A percentile compares a stretch with the other conserved stretches of the same genome.
These are phyloP conservation scores for Aspergillus japonicus DNA, from an alignment of 2,329 filamentous ascomycete genomes.

Conservation along the genomic window DNA sequence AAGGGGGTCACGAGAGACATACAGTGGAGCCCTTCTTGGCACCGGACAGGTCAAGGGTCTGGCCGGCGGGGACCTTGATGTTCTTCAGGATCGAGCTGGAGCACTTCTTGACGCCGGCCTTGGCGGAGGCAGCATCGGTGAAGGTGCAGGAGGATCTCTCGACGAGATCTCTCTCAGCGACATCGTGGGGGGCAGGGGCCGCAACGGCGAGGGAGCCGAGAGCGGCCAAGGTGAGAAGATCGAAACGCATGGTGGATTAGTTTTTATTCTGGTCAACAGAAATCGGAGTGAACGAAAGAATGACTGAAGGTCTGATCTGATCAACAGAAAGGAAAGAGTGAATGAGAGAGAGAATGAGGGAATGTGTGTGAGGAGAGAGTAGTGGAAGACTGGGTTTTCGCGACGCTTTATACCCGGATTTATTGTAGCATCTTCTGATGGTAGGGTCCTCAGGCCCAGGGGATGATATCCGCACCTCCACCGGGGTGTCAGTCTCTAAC, in stretches of 20 bases:
- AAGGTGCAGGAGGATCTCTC: conserved; percentile 54
- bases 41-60: conserved; percentile 58
- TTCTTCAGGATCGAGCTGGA: conserved; percentile 54
- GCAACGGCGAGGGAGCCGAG: conserved; percentile 23
- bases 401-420: neutral
- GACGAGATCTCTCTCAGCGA: conserved; percentile 21
- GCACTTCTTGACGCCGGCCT: conserved; percentile 52
- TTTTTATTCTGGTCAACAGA: conserved; percentile 16
- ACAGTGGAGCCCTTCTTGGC: conserved; percentile 34
- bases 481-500: neutral
- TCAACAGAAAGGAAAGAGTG: conserved; percentile 23
- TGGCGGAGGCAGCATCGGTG: conserved; percentile 50
- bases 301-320: conserved; percentile 11
- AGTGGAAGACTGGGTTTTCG: neutral
- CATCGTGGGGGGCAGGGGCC: conserved; percentile 23
- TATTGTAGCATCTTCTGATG: neutral
- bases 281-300: conserved; percentile 3
- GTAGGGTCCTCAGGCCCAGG: neutral
- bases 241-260: conserved; percentile 22
- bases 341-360: conserved; percentile 9
- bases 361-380: conserved; percentile 1
- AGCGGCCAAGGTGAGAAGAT: conserved; percentile 19
- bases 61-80: conserved; percentile 57
- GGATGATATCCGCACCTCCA: neutral
- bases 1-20: neutral